phyloP scores from a whole-genome alignment of 805 yeast genomes.

The Spathaspora passalidarum region DNA sequence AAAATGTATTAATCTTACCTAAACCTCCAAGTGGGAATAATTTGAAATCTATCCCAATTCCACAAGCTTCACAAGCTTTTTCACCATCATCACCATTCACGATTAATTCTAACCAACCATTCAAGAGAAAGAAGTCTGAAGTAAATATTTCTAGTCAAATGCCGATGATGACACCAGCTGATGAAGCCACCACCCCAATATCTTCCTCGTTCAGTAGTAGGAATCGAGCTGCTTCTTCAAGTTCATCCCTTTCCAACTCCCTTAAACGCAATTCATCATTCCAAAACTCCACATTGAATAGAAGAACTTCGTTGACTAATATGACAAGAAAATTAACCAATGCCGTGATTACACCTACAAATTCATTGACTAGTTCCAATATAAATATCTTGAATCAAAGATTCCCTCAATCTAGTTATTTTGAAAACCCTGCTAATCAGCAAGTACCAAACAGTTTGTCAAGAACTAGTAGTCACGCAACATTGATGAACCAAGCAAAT shows the following conservation, averaged over 20 bases:
- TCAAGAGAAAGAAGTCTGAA: slow-evolving; percentile 43
- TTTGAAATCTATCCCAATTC: slow-evolving; percentile 30
- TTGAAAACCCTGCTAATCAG: slow-evolving; percentile 12
- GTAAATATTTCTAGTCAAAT: slow-evolving; percentile 14
- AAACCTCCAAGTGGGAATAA: slow-evolving; percentile 25
- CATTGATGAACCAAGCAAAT: slow-evolving; percentile 3
- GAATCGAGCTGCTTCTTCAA: slow-evolving; percentile 5
- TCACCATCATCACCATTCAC: slow-evolving; percentile 11
- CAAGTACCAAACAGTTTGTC: slow-evolving; percentile 4
- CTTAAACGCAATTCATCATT: slow-evolving; percentile 9
- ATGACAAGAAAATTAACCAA: slow-evolving; percentile 3
- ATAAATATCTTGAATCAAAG: slow-evolving; percentile 21
- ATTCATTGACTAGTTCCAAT: slow-evolving; percentile 23
- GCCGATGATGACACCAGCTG: neutral
- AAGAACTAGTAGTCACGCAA: slow-evolving; percentile 7
- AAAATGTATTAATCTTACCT: slow-evolving; percentile 40
- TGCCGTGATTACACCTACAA: slow-evolving; percentile 9
- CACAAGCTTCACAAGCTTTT: slow-evolving; percentile 11
- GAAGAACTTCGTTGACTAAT: slow-evolving; percentile 11
- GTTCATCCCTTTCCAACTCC: slow-evolving; percentile 8
- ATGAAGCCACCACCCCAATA: neutral
- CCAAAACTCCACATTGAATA: slow-evolving; percentile 5
- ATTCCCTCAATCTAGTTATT: slow-evolving; percentile 14
- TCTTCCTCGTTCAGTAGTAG: slow-evolving; percentile 8
- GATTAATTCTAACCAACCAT: slow-evolving; percentile 26